Evolutionary conservation across 768 basidiomycete genomes (phyloP).

Genomic region (Boletus tomentosulus): DNA sequence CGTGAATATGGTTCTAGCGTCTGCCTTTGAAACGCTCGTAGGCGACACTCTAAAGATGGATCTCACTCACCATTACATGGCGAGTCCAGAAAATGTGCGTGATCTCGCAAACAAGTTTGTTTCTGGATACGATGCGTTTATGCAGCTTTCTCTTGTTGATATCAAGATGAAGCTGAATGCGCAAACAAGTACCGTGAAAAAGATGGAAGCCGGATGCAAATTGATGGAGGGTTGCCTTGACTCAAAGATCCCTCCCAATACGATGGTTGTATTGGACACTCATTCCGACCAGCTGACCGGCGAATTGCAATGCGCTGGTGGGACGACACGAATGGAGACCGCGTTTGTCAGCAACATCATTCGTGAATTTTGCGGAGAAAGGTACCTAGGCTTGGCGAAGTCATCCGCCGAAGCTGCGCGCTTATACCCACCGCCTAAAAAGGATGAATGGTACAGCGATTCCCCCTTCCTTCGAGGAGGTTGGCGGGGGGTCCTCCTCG

Average conservation of each 20-base stretch:
- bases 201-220: not conserved
- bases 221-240: too few relatives aligned
- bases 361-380: not conserved
- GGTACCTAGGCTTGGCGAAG: not conserved
- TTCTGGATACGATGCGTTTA: too few relatives aligned
- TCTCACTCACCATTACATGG: not conserved
- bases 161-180: not conserved
- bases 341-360: not conserved
- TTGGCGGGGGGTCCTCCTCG: not conserved
- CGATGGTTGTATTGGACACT: not conserved
- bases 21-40: not conserved
- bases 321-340: too few relatives aligned
- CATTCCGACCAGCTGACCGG: not conserved
- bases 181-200: not conserved
- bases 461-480: not conserved
- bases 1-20: fast-evolving
- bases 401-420: not conserved
- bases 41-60: not conserved
- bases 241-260: not conserved
- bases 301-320: not conserved
- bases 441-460: not conserved
- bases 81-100: not conserved
- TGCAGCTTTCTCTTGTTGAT: too few relatives aligned
- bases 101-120: too few relatives aligned
- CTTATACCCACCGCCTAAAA: not conserved